Base-by-base conservation (phyloP, 2,329 filamentous ascomycete genomes). In the Aspergillus eucalypticola region DNA sequence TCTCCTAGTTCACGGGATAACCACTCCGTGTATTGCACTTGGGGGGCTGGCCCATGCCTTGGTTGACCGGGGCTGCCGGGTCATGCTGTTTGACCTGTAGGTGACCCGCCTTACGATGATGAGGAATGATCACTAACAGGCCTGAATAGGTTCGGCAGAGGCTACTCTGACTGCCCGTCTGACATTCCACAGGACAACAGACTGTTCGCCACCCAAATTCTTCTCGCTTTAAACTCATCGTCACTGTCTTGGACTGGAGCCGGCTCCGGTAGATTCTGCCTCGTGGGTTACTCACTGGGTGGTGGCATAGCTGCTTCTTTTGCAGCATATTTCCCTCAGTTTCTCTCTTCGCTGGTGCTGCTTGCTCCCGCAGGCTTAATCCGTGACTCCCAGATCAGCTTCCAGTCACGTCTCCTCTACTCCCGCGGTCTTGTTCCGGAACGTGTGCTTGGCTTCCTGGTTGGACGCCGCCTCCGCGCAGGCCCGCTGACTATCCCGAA, bases 311-410 rank as follows among this genome's bases (percentile, higher is more conserved):
- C 85, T 1, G 87, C 86, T 8, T 82, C 86, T 19, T 94, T 95
- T 70, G 84, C 90, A 1, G 82, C 84, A 1, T 86, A 86, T 70
- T 90, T 91, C 69, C 86, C 90, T 0, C 75, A 84, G 51, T 79
- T 94, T 58, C 82, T 96, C 13, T 82, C 83, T 11, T 85, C 83
- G 8, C 80, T 97, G 21, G 81, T 95, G 10, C 83, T 96, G 5
- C 83, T 97, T 44, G 91, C 92, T 0, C 92, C 93, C 0, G 83
- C 88, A 0, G 93, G 93, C 0, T 81, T 96, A 48, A 85, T 96
- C 52, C 83, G 89, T n/a, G 75, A 78, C 4, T 77, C 79, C 13
- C 86, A 89, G 68, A 82, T 91, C 59, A 83, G 83, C 60, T 83
- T 83, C 74, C 80, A 81, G 62, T 87, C 84, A 68, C 83, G 83